phyloP scores from a whole-genome alignment of 2,329 filamentous ascomycete genomes.

The Akanthomyces muscarius region DNA sequence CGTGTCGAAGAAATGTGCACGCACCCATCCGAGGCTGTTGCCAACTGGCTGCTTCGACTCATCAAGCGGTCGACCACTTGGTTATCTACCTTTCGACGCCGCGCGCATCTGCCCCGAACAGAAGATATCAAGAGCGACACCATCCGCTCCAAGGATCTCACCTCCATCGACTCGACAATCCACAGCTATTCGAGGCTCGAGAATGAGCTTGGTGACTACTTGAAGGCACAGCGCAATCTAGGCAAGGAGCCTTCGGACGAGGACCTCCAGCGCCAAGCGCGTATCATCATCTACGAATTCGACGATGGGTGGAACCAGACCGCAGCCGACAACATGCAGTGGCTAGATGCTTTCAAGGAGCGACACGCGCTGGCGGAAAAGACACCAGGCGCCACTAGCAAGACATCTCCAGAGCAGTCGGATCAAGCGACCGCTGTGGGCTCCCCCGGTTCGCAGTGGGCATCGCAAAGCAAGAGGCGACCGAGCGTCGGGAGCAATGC shows the following conservation, averaged over 20 bases:
- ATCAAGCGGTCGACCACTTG: slow-evolving; percentile 48
- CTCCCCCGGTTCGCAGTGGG: slow-evolving; percentile 10
- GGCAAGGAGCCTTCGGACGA: slow-evolving; percentile 50
- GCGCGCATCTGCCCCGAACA: slow-evolving; percentile 53
- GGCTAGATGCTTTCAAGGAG: slow-evolving; percentile 50
- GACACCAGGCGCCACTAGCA: slow-evolving; percentile 6
- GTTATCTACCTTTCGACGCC: slow-evolving; percentile 52
- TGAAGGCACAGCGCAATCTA: slow-evolving; percentile 40
- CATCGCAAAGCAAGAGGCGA: not conserved
- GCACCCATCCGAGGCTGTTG: slow-evolving; percentile 46
- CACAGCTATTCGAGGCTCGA: slow-evolving; percentile 56
- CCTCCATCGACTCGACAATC: slow-evolving; percentile 55
- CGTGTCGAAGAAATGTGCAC: slow-evolving; percentile 51
- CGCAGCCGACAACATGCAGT: slow-evolving; percentile 51
- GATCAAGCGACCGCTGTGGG: slow-evolving; percentile 7
- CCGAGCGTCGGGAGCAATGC: not conserved
- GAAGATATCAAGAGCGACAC: slow-evolving; percentile 50
- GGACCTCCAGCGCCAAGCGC: slow-evolving; percentile 53
- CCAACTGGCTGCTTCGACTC: slow-evolving; percentile 54
- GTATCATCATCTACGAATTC: slow-evolving; percentile 58
- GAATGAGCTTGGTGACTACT: slow-evolving; percentile 50
- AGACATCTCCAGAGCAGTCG: slow-evolving; percentile 9
- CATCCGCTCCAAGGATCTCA: slow-evolving; percentile 49
- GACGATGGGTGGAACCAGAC: slow-evolving; percentile 64
- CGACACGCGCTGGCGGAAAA: slow-evolving; percentile 35